These are phyloP conservation scores for Cercophora scortea DNA, from an alignment of 495 filamentous ascomycete species.

Conservation along the genomic window DNA sequence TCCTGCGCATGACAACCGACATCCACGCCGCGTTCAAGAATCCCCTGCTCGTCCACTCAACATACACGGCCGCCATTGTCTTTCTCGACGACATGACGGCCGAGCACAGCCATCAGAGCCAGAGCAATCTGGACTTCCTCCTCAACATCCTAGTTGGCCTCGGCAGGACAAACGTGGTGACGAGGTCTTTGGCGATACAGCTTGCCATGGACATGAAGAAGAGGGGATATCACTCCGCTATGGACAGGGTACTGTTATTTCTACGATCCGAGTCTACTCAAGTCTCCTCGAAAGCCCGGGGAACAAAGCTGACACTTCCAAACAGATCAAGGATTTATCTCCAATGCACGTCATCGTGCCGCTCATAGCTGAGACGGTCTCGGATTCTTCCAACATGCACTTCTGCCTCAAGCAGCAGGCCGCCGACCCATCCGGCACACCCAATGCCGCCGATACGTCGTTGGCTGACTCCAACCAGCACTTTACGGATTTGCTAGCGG, in stretches of 20 bases:
- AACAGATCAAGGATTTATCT: background rate
- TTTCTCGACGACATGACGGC: constrained; percentile 1
- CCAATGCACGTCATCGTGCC: background rate
- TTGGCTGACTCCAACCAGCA: no score
- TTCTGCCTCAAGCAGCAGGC: background rate
- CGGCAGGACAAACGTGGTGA: background rate
- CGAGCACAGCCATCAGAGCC: background rate
- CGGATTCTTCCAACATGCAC: background rate
- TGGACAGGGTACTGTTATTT: background rate
- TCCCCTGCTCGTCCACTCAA: background rate
- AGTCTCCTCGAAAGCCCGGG: no score
- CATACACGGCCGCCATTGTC: constrained; percentile 3
- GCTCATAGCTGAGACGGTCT: background rate
- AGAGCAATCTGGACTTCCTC: constrained; percentile 1
- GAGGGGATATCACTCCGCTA: background rate
- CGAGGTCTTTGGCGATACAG: constrained; percentile 4
- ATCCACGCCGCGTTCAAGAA: background rate
- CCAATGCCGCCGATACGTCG: background rate
- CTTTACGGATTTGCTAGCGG: no score
- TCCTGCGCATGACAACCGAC: background rate
- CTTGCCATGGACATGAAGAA: constrained; percentile 8
- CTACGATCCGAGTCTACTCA: background rate
- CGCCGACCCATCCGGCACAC: background rate
- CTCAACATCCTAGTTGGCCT: background rate
- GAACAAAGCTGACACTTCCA: background rate